Percentiles rank a stretch among this genome's conserved stretches.
These are phyloP conservation scores for Plenodomus biglobosus DNA, from an alignment of 2,329 filamentous ascomycete species.

Conservation along the genomic window DNA sequence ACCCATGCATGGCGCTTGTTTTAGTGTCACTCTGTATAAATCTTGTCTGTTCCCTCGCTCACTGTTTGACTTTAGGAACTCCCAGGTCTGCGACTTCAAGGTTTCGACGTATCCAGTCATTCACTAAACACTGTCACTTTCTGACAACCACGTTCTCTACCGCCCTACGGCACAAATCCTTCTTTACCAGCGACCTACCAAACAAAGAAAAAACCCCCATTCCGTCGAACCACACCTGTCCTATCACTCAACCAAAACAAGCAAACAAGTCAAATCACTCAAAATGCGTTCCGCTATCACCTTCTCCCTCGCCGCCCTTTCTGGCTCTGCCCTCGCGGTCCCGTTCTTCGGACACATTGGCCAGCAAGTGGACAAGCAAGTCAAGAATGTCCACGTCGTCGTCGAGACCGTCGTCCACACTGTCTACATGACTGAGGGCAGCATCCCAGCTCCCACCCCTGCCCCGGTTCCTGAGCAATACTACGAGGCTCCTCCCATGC, in stretches of 20 bases:
- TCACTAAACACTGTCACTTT: conserved; percentile 33
- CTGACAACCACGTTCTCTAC: conserved; percentile 36
- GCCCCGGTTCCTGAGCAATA: conserved; percentile 3
- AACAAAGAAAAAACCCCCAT: conserved; percentile 9
- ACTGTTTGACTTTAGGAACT: conserved; percentile 9
- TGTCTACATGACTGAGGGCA: conserved; percentile 24
- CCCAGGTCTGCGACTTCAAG: conserved; percentile 42
- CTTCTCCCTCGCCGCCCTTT: conserved; percentile 33
- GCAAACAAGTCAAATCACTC: conserved; percentile 16
- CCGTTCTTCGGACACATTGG: no score
- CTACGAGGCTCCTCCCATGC: conserved; percentile 9
- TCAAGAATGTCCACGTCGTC: conserved; percentile 25
- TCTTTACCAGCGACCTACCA: conserved; percentile 21
- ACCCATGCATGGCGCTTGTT: conserved; percentile 17
- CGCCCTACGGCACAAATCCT: conserved; percentile 31
- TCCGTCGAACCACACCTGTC: conserved; percentile 23
- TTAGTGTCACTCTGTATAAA: conserved; percentile 28
- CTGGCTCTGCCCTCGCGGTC: conserved; percentile 33
- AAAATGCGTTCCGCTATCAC: conserved; percentile 34
- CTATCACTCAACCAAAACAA: conserved; percentile 10
- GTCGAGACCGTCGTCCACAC: conserved; percentile 34
- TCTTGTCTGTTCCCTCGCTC: conserved; percentile 24
- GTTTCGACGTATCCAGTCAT: conserved; percentile 32
- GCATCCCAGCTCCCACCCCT: conserved; percentile 7
- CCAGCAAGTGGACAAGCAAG: conserved; percentile 21